These are phyloP conservation scores for Kickxella alabastrina DNA, from an alignment of 192 early-diverging fungal species.

Conservation along the genomic window DNA sequence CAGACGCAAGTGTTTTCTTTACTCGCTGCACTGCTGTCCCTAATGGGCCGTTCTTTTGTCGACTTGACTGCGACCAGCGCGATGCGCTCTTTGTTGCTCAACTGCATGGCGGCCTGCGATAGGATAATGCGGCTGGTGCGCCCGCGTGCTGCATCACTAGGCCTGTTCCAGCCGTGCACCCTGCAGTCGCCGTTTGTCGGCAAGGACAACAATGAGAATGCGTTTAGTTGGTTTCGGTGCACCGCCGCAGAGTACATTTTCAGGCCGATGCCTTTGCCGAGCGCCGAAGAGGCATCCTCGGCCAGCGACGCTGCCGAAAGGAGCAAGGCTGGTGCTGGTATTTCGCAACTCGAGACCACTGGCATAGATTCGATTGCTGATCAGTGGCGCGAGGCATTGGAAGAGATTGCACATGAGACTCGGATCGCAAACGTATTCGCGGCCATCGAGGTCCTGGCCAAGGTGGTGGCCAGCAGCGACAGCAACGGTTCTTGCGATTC, in stretches of 20 bases:
- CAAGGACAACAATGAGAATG: neutral
- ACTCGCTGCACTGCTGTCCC: constrained; percentile 14
- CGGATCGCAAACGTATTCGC: constrained; percentile 16
- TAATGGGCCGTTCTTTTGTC: neutral
- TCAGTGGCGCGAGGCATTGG: constrained; percentile 15
- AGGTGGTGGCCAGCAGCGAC: neutral
- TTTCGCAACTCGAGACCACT: neutral
- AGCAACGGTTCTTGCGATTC: too few species aligned
- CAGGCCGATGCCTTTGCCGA: neutral
- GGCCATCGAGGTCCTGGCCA: constrained; percentile 1
- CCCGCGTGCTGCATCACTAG: constrained; percentile 12
- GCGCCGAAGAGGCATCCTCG: neutral
- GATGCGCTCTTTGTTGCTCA: neutral
- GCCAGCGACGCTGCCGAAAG: neutral
- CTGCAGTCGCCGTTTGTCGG: neutral
- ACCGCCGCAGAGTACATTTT: constrained; percentile 5
- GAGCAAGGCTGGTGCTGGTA: neutral
- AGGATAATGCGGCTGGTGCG: constrained; percentile 4
- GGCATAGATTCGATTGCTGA: neutral
- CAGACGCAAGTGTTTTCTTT: constrained; percentile 23
- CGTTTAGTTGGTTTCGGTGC: neutral
- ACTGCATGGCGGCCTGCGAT: constrained; percentile 6
- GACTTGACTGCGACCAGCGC: neutral
- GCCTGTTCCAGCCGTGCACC: constrained; percentile 11
- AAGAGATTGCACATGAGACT: constrained; percentile 17